These are phyloP conservation scores for Rhododendron simsii DNA, from an alignment of 148 eudicot species.

Conservation along the genomic window DNA sequence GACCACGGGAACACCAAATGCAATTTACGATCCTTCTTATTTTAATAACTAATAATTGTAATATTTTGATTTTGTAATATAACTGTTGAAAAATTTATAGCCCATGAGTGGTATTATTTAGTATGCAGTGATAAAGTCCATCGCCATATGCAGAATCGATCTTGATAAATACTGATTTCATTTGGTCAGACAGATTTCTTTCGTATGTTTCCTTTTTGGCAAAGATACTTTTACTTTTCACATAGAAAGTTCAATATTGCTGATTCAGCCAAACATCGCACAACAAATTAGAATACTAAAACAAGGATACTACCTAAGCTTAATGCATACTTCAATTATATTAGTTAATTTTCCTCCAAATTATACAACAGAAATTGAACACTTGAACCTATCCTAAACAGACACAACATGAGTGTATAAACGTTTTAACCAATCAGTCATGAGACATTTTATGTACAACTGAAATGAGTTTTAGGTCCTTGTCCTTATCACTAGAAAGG, in stretches of 20 bases:
- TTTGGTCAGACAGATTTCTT: no score
- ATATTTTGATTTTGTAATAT: no score
- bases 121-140: background rate
- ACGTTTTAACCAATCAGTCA: background rate
- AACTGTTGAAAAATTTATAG: no score
- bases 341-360: no score
- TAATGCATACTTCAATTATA: background rate
- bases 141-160: background rate
- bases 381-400: background rate
- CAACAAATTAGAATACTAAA: background rate
- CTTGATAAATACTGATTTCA: background rate
- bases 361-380: background rate
- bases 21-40: background rate
- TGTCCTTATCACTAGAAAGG: no score
- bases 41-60: no score
- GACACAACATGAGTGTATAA: no score
- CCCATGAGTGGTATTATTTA: no score
- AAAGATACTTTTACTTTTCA: background rate
- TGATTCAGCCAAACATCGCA: background rate
- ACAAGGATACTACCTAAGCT: background rate
- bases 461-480: no score
- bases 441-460: background rate
- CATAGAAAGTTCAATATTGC: background rate
- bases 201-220: no score
- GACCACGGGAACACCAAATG: background rate